Evolutionary conservation across 129 eudicot genomes (phyloP).

Genomic region (Centrapalus pauciflorus): DNA sequence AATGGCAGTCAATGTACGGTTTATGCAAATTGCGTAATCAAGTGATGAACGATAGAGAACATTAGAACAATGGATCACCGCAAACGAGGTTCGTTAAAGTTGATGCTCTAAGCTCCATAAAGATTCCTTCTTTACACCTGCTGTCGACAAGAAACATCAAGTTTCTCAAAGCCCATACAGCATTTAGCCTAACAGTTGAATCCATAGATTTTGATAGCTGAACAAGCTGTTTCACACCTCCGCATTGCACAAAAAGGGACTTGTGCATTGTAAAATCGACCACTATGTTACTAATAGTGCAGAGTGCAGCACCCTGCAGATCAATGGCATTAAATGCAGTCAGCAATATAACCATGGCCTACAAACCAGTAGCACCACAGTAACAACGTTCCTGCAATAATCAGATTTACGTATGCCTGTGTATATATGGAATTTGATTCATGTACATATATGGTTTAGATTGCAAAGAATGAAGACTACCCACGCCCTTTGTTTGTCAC

Average conservation of each 20-base stretch:
- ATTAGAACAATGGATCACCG: constrained; percentile 41
- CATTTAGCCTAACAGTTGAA: constrained; percentile 63
- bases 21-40: not conserved
- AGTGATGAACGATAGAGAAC: not conserved
- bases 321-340: not conserved
- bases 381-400: not conserved
- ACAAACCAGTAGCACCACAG: not conserved
- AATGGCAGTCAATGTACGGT: constrained; percentile 4
- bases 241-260: constrained; percentile 54
- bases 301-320: constrained; percentile 79
- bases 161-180: constrained; percentile 91
- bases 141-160: constrained; percentile 69
- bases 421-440: not conserved
- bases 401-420: not conserved
- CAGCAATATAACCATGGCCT: not conserved
- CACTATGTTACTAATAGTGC: constrained; percentile 76
- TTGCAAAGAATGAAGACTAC: not conserved
- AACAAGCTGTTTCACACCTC: constrained; percentile 83
- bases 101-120: constrained; percentile 60
- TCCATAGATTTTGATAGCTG: constrained; percentile 93
- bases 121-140: constrained; percentile 66
- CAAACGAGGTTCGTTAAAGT: constrained; percentile 67
- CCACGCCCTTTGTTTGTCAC: not conserved
- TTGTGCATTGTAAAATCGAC: constrained; percentile 67
- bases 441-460: not conserved